Evolutionary conservation across 192 early-diverging fungal genomes (phyloP).

Genomic region (Podila verticillata): DNA sequence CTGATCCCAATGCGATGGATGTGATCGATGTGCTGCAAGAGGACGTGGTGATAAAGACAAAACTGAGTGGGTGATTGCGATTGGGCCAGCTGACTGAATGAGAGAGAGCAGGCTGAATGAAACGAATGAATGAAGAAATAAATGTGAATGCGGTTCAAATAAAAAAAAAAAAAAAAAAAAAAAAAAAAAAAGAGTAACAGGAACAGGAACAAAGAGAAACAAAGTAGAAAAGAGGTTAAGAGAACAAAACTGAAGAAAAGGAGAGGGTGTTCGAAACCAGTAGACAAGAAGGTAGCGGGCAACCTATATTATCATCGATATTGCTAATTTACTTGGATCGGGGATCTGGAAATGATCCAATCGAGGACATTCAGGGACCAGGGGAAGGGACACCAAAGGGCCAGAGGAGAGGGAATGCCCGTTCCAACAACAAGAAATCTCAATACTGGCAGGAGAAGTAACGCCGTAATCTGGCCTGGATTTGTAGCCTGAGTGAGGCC

Average conservation of each 20-base stretch:
- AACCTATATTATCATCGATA: no score
- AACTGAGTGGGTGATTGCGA: conserved; percentile 65
- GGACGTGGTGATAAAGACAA: conserved; percentile 66
- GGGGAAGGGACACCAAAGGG: no score
- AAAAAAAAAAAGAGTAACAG: conserved; percentile 63
- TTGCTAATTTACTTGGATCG: no score
- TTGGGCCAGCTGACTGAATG: neutral
- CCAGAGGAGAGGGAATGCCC: no score
- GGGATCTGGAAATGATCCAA: no score
- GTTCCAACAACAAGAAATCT: no score
- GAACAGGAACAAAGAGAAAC: conserved; percentile 20
- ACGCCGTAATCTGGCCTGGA: no score
- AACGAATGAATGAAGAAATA: neutral
- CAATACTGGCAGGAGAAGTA: no score
- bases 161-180: conserved; percentile 70
- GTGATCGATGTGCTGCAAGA: no score
- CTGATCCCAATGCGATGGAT: no score
- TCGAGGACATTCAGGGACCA: no score
- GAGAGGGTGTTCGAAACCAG: neutral
- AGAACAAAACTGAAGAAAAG: conserved; percentile 44
- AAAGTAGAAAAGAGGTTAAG: conserved; percentile 33
- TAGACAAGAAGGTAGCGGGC: neutral
- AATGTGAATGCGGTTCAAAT: neutral
- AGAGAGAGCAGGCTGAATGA: neutral
- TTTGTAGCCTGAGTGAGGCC: no score